These are phyloP conservation scores for Botrytis hyacinthi DNA, from an alignment of 2,329 filamentous ascomycete genomes.

Conservation along the genomic window DNA sequence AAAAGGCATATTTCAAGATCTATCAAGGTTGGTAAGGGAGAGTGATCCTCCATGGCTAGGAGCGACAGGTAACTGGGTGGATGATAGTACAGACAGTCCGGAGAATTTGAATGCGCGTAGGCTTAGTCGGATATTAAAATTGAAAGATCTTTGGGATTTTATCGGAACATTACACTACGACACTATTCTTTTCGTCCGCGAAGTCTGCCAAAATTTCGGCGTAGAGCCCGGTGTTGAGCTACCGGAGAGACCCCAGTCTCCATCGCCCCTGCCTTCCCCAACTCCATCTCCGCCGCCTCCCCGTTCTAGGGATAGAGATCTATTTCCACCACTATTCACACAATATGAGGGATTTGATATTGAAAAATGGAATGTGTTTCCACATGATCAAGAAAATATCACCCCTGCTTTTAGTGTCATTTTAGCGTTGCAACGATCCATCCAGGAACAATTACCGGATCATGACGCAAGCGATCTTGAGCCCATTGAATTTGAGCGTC, in stretches of 20 bases:
- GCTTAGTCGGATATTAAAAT: background rate
- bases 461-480: background rate
- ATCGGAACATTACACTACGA: background rate
- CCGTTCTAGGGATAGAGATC: background rate
- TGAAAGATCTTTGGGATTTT: background rate
- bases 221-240: background rate
- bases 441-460: background rate
- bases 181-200: background rate
- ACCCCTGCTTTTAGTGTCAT: background rate
- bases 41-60: background rate
- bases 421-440: background rate
- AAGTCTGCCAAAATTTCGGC: background rate
- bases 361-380: background rate
- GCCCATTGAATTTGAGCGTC: fast-evolving
- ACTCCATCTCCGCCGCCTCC: background rate
- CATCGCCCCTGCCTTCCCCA: background rate
- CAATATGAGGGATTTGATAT: background rate
- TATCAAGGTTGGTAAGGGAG: background rate
- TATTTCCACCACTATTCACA: conserved; percentile 1
- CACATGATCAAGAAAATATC: no score
- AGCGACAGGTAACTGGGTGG: conserved; percentile 2
- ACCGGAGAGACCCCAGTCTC: background rate
- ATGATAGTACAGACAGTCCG: background rate
- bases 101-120: background rate
- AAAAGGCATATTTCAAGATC: background rate